Conservation (phyloP, 371 early-diverging fungal genomes). For the Actinomortierella ambigua region DNA sequence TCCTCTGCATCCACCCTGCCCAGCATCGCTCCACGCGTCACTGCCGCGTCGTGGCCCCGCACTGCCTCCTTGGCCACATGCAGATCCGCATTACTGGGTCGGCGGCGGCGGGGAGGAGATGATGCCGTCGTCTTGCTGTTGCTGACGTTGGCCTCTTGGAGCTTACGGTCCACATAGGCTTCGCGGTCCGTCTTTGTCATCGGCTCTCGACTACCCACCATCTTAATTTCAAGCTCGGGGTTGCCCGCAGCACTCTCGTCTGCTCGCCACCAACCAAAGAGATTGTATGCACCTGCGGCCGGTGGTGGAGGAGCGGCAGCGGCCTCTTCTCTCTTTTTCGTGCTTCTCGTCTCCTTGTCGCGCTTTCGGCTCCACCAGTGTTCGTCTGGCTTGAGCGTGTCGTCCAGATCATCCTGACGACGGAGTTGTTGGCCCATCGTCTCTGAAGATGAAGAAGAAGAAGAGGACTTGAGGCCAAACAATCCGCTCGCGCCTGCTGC, state of each 20-base stretch:
- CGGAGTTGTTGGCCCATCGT: constrained; percentile 14
- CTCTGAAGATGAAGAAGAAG: neutral
- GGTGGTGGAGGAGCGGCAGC: no score
- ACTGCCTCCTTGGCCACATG: constrained; percentile 19
- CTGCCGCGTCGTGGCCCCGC: constrained; percentile 22
- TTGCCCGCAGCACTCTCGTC: constrained; percentile 4
- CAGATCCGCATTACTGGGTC: constrained; percentile 26
- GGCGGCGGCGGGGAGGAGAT: constrained; percentile 2
- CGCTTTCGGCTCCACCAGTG: neutral
- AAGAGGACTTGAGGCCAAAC: neutral
- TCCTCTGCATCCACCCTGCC: constrained; percentile 18
- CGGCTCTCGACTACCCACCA: neutral
- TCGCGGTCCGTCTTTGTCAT: neutral
- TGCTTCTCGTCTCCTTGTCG: no score
- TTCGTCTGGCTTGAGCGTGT: constrained; percentile 3
- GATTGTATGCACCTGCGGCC: no score
- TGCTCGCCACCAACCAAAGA: neutral
- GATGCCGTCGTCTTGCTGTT: neutral
- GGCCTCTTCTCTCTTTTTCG: no score
- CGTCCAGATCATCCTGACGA: neutral
- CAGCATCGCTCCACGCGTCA: constrained; percentile 10
- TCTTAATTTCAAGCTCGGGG: neutral
- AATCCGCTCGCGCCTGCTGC: no score
- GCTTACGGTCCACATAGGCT: neutral
- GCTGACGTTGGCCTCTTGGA: neutral